Conservation (phyloP, 441 rosid genomes). For the Croton setiger region DNA sequence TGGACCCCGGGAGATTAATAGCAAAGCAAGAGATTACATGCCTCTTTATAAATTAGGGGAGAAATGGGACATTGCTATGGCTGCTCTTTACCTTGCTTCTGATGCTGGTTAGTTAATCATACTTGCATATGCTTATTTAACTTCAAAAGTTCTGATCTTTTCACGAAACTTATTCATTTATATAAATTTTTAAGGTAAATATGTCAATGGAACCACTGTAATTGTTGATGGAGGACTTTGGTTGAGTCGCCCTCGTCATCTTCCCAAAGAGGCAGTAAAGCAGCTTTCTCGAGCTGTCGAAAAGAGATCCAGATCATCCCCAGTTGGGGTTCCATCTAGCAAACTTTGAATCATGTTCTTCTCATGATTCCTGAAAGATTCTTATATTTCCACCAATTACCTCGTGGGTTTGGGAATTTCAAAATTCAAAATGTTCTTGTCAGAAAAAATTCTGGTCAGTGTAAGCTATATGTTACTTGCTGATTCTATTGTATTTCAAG, state of each 20-base stretch:
- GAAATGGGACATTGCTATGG: constrained; percentile 97
- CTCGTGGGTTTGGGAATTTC: background rate
- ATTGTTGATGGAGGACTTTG: constrained; percentile 74
- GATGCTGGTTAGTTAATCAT: constrained; percentile 57
- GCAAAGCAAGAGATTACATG: constrained; percentile 35
- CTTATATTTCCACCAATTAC: background rate
- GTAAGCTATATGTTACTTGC: background rate
- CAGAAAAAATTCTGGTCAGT: background rate
- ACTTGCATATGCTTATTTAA: background rate
- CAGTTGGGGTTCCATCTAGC: constrained; percentile 63
- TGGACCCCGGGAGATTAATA: constrained; percentile 59
- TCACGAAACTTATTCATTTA: background rate
- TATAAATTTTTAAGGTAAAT: constrained; percentile 53
- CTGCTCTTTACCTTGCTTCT: constrained; percentile 73
- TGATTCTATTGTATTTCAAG: background rate
- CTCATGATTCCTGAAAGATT: background rate
- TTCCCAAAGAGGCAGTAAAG: constrained; percentile 66
- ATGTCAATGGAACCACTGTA: constrained; percentile 59
- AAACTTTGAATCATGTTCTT: constrained; percentile 37
- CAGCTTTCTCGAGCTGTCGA: constrained; percentile 72
- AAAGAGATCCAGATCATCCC: constrained; percentile 58
- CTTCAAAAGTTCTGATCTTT: background rate
- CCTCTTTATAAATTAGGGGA: constrained; percentile 72
- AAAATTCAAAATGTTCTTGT: no score
- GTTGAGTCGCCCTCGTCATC: constrained; percentile 63